These are phyloP conservation scores for Podospora pseudocomata DNA, from an alignment of 495 filamentous ascomycete species.

Conservation along the genomic window DNA sequence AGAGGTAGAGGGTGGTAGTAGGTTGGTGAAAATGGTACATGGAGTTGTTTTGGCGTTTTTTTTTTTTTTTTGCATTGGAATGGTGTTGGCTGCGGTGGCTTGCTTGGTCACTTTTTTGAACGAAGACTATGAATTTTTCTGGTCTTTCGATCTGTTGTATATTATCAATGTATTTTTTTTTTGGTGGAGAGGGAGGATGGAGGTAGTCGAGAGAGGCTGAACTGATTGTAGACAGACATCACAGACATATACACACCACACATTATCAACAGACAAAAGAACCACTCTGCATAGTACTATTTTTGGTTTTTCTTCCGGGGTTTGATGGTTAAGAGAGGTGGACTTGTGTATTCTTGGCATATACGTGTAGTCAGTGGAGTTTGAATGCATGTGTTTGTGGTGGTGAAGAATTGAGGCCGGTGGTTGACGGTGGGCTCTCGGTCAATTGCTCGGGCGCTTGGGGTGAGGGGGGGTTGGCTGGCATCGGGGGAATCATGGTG, in stretches of 20 bases:
- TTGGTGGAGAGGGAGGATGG: neutral
- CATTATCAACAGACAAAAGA: neutral
- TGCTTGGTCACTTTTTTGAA: neutral
- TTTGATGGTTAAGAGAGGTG: neutral
- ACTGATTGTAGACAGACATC: neutral
- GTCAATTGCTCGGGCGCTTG: slow-evolving; percentile 14
- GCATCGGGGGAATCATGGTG: slow-evolving; percentile 7
- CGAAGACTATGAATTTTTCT: neutral
- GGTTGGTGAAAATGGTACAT: neutral
- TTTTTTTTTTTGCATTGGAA: neutral
- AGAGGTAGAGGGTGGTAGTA: neutral
- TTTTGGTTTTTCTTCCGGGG: neutral
- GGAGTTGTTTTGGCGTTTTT: neutral
- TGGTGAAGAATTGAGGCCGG: neutral
- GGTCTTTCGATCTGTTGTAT: neutral
- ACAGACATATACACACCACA: neutral
- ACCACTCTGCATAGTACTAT: neutral
- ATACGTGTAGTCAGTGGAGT: neutral
- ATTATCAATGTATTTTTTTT: neutral
- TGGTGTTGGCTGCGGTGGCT: neutral
- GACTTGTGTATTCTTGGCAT: neutral
- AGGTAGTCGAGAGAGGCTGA: neutral
- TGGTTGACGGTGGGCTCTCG: neutral
- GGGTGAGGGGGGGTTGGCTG: neutral
- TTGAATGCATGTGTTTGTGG: neutral